Evolutionary conservation across 163 green algal species (phyloP).

Genomic region (Scenedesmus sp.): DNA sequence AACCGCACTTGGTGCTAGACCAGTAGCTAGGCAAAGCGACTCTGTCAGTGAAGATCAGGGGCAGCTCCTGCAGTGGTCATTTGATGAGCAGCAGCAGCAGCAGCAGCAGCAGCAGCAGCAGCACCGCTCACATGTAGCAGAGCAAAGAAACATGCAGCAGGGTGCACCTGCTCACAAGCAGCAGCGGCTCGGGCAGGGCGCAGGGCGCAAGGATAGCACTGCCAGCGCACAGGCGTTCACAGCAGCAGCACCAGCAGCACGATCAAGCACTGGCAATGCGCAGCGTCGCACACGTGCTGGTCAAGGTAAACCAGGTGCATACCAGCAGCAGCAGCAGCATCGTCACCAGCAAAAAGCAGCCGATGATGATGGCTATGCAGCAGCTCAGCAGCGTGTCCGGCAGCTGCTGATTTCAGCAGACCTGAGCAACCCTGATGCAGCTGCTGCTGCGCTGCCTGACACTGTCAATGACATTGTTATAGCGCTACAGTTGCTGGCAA

Average conservation of each 20-base stretch:
- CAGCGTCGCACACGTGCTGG: neutral
- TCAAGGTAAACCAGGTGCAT: neutral
- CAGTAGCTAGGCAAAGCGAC: neutral
- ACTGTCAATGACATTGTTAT: slow-evolving; percentile 36
- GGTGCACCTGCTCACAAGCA: neutral
- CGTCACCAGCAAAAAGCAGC: neutral
- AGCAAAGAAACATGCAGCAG: neutral
- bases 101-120: slow-evolving; percentile 1
- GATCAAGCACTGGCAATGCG: neutral
- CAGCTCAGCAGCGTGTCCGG: slow-evolving; percentile 38
- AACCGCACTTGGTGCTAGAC: neutral
- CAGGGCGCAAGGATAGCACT: neutral
- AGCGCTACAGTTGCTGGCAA: slow-evolving; percentile 40
- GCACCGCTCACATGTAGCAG: neutral
- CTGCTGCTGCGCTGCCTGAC: slow-evolving; percentile 12
- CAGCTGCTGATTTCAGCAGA: slow-evolving; percentile 33
- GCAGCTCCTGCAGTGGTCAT: neutral
- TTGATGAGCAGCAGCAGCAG: neutral
- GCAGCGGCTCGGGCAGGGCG: neutral
- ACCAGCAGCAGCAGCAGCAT: slow-evolving; percentile 17
- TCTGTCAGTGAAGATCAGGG: neutral
- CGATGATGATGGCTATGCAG: slow-evolving; percentile 5
- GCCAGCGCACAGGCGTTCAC: neutral
- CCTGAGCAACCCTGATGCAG: neutral
- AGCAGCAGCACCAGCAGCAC: slow-evolving; percentile 18